Conservation (phyloP, 305 asterid species). For the Andrographis paniculata region DNA sequence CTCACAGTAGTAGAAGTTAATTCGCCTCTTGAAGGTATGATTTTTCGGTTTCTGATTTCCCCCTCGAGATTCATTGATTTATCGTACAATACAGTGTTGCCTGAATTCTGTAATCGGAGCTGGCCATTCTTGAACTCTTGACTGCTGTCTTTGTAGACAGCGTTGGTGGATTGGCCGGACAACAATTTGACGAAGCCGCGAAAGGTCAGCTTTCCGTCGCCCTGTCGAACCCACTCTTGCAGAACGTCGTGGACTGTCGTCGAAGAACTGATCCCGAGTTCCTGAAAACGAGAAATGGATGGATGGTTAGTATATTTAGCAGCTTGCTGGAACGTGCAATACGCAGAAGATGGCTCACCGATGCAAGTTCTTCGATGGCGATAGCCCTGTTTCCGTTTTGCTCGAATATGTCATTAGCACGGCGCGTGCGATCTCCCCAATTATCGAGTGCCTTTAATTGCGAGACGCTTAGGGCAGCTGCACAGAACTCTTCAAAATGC, state of each 20-base stretch:
- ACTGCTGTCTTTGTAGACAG: slow-evolving; percentile 32
- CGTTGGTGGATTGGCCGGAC: slow-evolving; percentile 36
- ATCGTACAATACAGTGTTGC: no score
- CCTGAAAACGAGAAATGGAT: slow-evolving; percentile 26
- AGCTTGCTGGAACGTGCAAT: neutral
- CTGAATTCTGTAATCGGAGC: no score
- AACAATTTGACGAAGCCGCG: slow-evolving; percentile 50
- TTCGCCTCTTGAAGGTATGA: no score
- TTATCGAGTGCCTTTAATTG: slow-evolving; percentile 53
- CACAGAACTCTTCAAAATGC: slow-evolving; percentile 66
- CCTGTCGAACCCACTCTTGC: slow-evolving; percentile 53
- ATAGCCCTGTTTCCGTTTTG: slow-evolving; percentile 61
- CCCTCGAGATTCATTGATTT: no score
- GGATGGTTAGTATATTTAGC: neutral
- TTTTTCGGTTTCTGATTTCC: no score
- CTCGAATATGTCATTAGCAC: slow-evolving; percentile 61
- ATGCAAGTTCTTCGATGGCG: slow-evolving; percentile 62
- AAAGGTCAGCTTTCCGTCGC: slow-evolving; percentile 62
- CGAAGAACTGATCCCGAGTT: slow-evolving; percentile 56
- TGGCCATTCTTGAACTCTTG: no score
- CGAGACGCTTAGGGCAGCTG: slow-evolving; percentile 49
- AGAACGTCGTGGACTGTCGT: slow-evolving; percentile 57
- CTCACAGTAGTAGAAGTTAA: no score
- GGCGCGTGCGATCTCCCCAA: slow-evolving; percentile 60
- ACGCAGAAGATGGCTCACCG: slow-evolving; percentile 33